These are phyloP conservation scores for Kingdonia uniflora DNA, from an alignment of 164 flowering plant genomes.

Conservation along the genomic window DNA sequence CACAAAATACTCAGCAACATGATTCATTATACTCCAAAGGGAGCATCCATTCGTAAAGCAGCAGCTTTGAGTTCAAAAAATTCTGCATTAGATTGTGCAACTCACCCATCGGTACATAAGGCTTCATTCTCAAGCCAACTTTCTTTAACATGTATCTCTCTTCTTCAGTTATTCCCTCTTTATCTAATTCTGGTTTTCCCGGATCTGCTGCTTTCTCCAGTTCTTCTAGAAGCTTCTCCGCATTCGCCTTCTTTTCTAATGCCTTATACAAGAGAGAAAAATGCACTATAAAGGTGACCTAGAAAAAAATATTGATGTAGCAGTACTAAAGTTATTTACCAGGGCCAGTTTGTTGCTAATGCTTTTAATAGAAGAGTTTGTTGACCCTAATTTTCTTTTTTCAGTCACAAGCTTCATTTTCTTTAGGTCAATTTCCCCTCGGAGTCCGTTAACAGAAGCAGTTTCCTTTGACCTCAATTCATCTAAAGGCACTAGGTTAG, in stretches of 20 bases:
- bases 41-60: not conserved
- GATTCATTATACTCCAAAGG: no score
- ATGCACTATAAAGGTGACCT: no score
- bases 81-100: slow-evolving; percentile 5
- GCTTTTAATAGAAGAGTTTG: slow-evolving; percentile 26
- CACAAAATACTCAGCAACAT: not conserved
- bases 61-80: slow-evolving; percentile 4
- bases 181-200: slow-evolving; percentile 42
- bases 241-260: slow-evolving; percentile 59
- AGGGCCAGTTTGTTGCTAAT: slow-evolving; percentile 40
- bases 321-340: slow-evolving; percentile 29
- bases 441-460: slow-evolving; percentile 16
- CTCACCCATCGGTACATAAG: slow-evolving; percentile 80
- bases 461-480: slow-evolving; percentile 9
- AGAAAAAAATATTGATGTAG: no score
- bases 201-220: slow-evolving; percentile 38
- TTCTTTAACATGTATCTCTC: slow-evolving; percentile 89
- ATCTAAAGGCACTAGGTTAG: slow-evolving; percentile 8
- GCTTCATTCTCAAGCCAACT: slow-evolving; percentile 85
- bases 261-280: slow-evolving; percentile 28
- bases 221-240: slow-evolving; percentile 67
- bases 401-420: slow-evolving; percentile 10
- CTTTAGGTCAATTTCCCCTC: slow-evolving; percentile 10
- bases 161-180: slow-evolving; percentile 84
- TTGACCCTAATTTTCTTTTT: slow-evolving; percentile 18